Conservation (phyloP, 106 monocot genomes). For the Vanilla planifolia region DNA sequence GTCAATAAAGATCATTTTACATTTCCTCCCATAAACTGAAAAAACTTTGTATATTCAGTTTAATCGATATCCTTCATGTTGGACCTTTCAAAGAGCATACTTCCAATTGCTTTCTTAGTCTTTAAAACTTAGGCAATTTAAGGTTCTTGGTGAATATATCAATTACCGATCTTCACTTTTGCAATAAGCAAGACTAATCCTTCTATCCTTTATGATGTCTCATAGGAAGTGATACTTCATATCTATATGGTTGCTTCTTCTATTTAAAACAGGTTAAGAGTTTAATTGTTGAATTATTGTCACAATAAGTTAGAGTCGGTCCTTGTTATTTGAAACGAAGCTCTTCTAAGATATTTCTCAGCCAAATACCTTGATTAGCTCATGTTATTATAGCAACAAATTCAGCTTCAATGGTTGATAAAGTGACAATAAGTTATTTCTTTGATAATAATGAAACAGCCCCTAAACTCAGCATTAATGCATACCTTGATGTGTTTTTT, state of each 20-base stretch:
- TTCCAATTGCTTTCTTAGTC: no score
- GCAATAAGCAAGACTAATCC: no score
- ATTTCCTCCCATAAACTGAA: no score
- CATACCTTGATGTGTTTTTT: no score
- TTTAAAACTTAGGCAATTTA: no score
- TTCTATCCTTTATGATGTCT: background rate
- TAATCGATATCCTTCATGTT: no score
- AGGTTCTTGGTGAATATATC: no score
- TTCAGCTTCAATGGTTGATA: slow-evolving; percentile 12
- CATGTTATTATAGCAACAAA: background rate
- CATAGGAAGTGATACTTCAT: background rate
- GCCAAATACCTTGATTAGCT: background rate
- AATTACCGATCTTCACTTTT: no score
- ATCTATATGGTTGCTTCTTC: background rate
- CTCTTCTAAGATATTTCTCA: background rate
- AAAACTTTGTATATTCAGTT: no score
- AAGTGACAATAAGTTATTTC: slow-evolving; percentile 3
- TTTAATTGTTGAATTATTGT: background rate
- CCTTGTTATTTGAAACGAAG: background rate
- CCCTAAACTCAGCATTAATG: background rate
- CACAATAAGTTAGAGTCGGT: background rate
- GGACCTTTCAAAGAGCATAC: no score
- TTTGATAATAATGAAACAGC: slow-evolving; percentile 7
- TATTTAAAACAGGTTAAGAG: background rate
- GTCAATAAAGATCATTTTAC: no score